Percentiles rank a stretch among this genome's conserved stretches.
phyloP scores from a whole-genome alignment of 768 basidiomycete species.

The Gymnopilus dilepis region DNA sequence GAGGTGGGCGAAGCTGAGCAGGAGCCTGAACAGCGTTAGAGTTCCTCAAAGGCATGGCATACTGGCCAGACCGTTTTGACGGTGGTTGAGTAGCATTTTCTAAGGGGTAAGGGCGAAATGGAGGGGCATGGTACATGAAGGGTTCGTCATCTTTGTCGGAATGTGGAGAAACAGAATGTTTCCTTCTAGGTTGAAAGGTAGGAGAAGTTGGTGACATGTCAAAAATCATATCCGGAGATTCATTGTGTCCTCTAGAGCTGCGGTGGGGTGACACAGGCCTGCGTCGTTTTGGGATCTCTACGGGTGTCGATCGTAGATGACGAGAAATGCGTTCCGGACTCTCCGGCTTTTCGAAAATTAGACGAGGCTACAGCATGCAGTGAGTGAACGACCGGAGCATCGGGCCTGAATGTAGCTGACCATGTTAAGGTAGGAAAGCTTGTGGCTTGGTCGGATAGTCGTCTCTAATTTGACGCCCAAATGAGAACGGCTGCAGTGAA shows the following conservation, averaged over 20 bases:
- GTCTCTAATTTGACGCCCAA: neutral
- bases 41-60: slow-evolving; percentile 17
- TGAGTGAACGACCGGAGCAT: neutral
- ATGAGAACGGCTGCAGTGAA: neutral
- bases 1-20: slow-evolving; percentile 7
- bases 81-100: slow-evolving; percentile 11
- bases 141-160: slow-evolving; percentile 35
- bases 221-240: slow-evolving; percentile 55
- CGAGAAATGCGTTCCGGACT: slow-evolving; percentile 27
- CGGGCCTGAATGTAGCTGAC: slow-evolving; percentile 11
- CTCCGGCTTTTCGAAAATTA: slow-evolving; percentile 13
- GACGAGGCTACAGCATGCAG: slow-evolving; percentile 17
- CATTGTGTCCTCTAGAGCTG: slow-evolving; percentile 34
- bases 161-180: slow-evolving; percentile 25
- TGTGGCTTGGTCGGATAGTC: neutral
- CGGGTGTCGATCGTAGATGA: slow-evolving; percentile 41
- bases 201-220: slow-evolving; percentile 54
- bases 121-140: slow-evolving; percentile 48
- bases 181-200: slow-evolving; percentile 26
- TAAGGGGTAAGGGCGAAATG: slow-evolving; percentile 21
- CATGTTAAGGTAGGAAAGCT: slow-evolving; percentile 10
- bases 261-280: slow-evolving; percentile 26
- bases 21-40: slow-evolving; percentile 5
- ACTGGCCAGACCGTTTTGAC: slow-evolving; percentile 17
- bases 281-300: slow-evolving; percentile 48